A percentile compares a stretch with the other conserved stretches of the same genome.
phyloP scores from a whole-genome alignment of 495 filamentous ascomycete species.

The Astrothelium macrocarpum region DNA sequence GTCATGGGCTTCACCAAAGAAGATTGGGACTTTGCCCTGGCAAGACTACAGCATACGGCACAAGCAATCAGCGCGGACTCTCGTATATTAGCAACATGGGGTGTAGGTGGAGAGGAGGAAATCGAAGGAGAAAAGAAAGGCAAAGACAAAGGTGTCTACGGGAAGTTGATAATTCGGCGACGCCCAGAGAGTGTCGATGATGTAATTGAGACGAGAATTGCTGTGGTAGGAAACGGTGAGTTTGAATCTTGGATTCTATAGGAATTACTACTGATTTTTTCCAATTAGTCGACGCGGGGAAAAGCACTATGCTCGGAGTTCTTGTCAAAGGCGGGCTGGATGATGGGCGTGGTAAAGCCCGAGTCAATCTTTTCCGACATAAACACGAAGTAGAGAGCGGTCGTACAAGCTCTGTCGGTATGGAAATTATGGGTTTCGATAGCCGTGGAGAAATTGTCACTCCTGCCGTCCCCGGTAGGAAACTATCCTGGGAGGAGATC shows the following conservation, averaged over 20 bases:
- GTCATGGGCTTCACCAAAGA: constrained; percentile 71
- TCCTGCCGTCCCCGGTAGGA: constrained; percentile 70
- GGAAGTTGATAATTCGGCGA: constrained; percentile 76
- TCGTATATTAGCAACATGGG: constrained; percentile 73
- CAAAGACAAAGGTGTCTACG: constrained; percentile 62
- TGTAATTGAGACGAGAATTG: constrained; percentile 91
- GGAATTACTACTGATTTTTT: neutral
- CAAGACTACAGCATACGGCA: constrained; percentile 56
- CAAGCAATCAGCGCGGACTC: constrained; percentile 60
- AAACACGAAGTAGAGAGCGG: constrained; percentile 97
- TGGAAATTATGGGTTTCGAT: constrained; percentile 99
- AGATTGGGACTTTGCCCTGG: constrained; percentile 70
- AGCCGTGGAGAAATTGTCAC: constrained; percentile 74
- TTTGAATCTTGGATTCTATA: neutral
- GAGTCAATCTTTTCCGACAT: constrained; percentile 93
- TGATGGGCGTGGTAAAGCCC: constrained; percentile 87
- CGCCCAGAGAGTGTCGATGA: constrained; percentile 66
- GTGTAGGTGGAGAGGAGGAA: constrained; percentile 72
- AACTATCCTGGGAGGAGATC: constrained; percentile 95
- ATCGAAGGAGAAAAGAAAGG: constrained; percentile 45
- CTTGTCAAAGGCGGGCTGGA: constrained; percentile 92
- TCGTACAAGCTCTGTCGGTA: constrained; percentile 87
- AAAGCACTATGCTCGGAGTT: constrained; percentile 93
- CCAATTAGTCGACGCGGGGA: constrained; percentile 74
- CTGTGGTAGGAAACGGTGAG: constrained; percentile 85